Percentiles rank a stretch among this genome's conserved stretches.
phyloP scores from a whole-genome alignment of 345 rosid genomes.

The Adansonia digitata region DNA sequence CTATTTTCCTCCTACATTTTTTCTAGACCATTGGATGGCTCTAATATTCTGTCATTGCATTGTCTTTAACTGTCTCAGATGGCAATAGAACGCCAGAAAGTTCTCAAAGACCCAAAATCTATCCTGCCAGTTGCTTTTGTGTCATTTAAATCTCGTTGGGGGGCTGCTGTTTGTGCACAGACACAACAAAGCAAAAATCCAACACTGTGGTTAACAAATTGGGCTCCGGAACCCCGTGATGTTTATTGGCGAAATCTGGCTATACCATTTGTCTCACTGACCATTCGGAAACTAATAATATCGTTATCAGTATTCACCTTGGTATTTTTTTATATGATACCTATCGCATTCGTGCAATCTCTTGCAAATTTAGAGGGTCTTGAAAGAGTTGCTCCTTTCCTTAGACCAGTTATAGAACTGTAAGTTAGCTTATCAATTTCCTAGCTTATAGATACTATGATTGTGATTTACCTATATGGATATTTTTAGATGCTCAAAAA shows the following conservation, averaged over 20 bases:
- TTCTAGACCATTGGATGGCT: neutral
- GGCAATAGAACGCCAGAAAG: conserved; percentile 65
- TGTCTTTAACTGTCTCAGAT: conserved; percentile 39
- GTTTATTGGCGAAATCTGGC: conserved; percentile 88
- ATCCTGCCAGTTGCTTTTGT: conserved; percentile 81
- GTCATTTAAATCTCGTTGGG: conserved; percentile 91
- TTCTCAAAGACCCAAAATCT: conserved; percentile 60
- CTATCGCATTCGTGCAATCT: conserved; percentile 95
- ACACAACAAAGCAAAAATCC: conserved; percentile 96
- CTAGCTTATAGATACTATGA: neutral
- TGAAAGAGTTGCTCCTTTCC: conserved; percentile 85
- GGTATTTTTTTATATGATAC: conserved; percentile 98
- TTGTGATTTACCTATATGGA: neutral
- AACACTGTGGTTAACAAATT: conserved; percentile 77
- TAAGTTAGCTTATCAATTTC: conserved; percentile 35
- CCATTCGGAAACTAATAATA: conserved; percentile 68
- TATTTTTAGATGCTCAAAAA: neutral
- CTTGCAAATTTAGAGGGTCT: conserved; percentile 96
- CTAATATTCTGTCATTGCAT: neutral
- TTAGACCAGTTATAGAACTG: conserved; percentile 81
- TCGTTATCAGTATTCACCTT: conserved; percentile 66
- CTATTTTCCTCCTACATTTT: neutral
- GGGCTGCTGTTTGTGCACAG: conserved; percentile 97
- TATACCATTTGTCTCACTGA: conserved; percentile 86
- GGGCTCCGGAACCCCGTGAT: conserved; percentile 98